phyloP scores from a whole-genome alignment of 495 filamentous ascomycete species.

The Xylaria grammica region DNA sequence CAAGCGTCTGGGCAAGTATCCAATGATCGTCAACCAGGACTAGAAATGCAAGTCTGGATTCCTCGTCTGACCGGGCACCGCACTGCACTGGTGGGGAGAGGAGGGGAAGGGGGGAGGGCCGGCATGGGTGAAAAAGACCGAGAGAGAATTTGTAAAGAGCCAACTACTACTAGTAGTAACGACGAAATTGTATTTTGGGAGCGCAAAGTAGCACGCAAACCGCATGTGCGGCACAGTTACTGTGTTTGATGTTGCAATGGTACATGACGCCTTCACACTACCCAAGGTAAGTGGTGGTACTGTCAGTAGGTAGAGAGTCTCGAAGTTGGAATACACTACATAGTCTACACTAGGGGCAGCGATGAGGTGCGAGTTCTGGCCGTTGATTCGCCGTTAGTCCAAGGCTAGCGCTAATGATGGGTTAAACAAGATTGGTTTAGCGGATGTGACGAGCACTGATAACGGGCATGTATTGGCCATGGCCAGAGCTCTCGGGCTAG shows the following conservation, averaged over 20 bases:
- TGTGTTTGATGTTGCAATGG: slow-evolving; percentile 32
- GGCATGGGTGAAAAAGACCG: too few species aligned
- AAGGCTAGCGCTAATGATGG: slow-evolving; percentile 37
- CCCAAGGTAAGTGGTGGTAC: neutral
- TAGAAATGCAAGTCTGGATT: slow-evolving; percentile 2
- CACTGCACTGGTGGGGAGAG: neutral
- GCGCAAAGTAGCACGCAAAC: slow-evolving; percentile 25
- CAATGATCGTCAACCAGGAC: slow-evolving; percentile 12
- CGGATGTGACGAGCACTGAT: slow-evolving; percentile 34
- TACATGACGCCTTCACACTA: slow-evolving; percentile 2
- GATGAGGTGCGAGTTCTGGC: slow-evolving; percentile 15
- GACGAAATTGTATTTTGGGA: neutral
- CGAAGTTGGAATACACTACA: too few species aligned
- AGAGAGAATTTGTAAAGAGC: slow-evolving; percentile 18
- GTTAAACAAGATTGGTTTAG: slow-evolving; percentile 32
- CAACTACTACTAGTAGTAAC: neutral
- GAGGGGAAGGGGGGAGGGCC: too few species aligned
- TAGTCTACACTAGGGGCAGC: neutral
- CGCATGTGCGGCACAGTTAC: slow-evolving; percentile 24
- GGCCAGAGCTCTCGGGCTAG: slow-evolving; percentile 35
- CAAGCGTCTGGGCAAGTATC: too few species aligned
- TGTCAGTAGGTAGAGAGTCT: neutral
- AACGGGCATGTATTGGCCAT: slow-evolving; percentile 34
- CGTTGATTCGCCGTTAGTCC: slow-evolving; percentile 32
- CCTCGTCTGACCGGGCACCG: neutral